phyloP scores from a whole-genome alignment of 2,329 filamentous ascomycete genomes.

The Acephala macrosclerotiorum region DNA sequence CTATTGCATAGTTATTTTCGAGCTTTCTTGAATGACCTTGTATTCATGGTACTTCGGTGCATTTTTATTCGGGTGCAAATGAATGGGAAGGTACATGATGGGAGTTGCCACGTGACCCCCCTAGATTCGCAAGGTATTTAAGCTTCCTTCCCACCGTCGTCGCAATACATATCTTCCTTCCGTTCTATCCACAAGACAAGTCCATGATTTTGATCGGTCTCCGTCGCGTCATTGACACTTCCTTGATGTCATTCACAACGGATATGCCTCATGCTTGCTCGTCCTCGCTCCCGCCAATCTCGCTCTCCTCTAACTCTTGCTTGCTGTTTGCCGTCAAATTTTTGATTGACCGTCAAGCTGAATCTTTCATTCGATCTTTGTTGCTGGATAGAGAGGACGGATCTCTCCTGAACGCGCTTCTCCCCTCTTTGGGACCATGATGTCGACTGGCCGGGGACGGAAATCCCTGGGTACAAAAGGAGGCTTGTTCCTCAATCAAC shows the following conservation, averaged over 20 bases:
- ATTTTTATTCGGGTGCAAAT: no score
- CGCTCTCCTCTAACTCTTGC: not conserved
- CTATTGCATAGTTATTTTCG: no score
- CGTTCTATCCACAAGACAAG: not conserved
- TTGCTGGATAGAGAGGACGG: not conserved
- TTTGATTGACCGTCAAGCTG: not conserved
- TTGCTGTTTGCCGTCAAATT: not conserved
- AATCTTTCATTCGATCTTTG: not conserved
- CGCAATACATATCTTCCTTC: not conserved
- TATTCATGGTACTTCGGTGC: no score
- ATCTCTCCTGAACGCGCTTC: not conserved
- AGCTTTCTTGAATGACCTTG: no score
- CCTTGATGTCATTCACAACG: not conserved
- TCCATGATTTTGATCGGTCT: not conserved
- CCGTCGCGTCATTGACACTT: not conserved
- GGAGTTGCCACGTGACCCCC: no score
- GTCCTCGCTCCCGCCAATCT: not conserved
- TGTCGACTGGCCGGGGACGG: not conserved
- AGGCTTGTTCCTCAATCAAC: constrained; percentile 1
- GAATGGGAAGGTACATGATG: no score
- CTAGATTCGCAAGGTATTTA: no score
- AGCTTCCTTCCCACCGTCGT: no score
- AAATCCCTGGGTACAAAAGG: not conserved
- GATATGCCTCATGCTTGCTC: not conserved
- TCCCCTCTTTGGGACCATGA: not conserved